These are phyloP conservation scores for Sorghum bicolor DNA, from an alignment of 176 grass and related monocot species.

Conservation along the genomic window DNA sequence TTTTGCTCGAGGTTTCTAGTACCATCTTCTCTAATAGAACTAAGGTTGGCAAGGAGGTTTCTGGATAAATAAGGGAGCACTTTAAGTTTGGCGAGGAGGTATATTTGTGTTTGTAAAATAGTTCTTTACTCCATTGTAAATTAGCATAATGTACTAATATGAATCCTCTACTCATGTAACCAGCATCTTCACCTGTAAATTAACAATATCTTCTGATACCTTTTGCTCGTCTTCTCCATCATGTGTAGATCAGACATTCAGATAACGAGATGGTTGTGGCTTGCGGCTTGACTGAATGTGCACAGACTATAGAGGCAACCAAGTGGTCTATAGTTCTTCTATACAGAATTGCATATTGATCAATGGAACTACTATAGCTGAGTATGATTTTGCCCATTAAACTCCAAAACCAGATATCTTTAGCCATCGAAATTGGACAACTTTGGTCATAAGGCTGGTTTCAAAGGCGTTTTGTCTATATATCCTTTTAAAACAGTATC, in stretches of 20 bases:
- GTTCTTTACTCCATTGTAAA: conserved; percentile 16
- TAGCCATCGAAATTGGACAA: neutral
- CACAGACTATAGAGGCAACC: neutral
- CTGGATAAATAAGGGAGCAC: neutral
- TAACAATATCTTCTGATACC: neutral
- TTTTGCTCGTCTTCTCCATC: neutral
- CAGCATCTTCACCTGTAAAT: conserved; percentile 29
- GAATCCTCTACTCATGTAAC: neutral
- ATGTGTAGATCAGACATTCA: neutral
- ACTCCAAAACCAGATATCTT: neutral
- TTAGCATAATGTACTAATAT: conserved; percentile 20
- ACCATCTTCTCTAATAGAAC: neutral
- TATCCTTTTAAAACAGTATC: neutral
- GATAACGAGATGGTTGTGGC: neutral
- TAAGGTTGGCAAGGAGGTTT: neutral
- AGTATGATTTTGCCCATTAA: neutral
- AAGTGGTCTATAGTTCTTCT: neutral
- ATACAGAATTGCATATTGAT: neutral
- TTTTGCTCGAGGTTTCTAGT: neutral
- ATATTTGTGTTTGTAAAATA: conserved; percentile 9
- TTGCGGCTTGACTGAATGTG: neutral
- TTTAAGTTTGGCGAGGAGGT: neutral
- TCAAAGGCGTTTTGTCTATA: neutral
- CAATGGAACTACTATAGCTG: neutral
- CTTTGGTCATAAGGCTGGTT: neutral